Conservation (phyloP, 1,284 basidiomycete species). For the Gymnopus androsaceus region DNA sequence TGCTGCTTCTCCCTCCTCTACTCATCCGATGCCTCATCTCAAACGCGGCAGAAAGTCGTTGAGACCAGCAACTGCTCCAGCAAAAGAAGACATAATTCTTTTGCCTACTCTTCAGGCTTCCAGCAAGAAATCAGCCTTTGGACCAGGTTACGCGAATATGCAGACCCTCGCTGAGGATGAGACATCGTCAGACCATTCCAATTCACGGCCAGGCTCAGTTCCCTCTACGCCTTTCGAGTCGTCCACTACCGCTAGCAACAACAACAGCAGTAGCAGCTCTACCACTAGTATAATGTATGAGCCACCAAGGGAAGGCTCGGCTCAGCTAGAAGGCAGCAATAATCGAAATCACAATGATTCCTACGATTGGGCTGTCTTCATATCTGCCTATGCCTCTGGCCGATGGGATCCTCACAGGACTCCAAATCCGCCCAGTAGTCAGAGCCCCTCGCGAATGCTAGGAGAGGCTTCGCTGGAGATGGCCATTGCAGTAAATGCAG, state of each 20-base stretch:
- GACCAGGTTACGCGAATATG: conserved; percentile 8
- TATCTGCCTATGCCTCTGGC: conserved; percentile 73
- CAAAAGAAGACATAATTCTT: conserved; percentile 16
- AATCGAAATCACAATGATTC: conserved; percentile 1
- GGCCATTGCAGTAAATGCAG: background rate
- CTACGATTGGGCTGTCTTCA: conserved; percentile 77
- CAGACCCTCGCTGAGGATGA: conserved; percentile 20
- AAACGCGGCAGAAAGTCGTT: conserved; percentile 17
- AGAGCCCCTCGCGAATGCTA: conserved; percentile 3
- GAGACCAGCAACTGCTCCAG: conserved; percentile 20
- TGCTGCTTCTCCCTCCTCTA: background rate
- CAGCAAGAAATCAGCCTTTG: conserved; percentile 1
- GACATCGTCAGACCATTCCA: conserved; percentile 12
- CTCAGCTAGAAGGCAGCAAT: background rate
- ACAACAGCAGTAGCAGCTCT: background rate
- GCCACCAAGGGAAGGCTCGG: background rate
- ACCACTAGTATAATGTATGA: background rate
- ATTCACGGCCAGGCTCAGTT: conserved; percentile 11
- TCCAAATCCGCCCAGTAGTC: conserved; percentile 59
- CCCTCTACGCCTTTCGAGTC: conserved; percentile 15
- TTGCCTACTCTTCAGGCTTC: conserved; percentile 14
- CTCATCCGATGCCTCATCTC: conserved; percentile 7
- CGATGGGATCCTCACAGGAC: conserved; percentile 81
- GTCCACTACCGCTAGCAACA: background rate
- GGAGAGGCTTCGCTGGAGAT: background rate